Evolutionary conservation across 495 filamentous ascomycete species (phyloP).

Genomic region (Penicillium simplicissimum): DNA sequence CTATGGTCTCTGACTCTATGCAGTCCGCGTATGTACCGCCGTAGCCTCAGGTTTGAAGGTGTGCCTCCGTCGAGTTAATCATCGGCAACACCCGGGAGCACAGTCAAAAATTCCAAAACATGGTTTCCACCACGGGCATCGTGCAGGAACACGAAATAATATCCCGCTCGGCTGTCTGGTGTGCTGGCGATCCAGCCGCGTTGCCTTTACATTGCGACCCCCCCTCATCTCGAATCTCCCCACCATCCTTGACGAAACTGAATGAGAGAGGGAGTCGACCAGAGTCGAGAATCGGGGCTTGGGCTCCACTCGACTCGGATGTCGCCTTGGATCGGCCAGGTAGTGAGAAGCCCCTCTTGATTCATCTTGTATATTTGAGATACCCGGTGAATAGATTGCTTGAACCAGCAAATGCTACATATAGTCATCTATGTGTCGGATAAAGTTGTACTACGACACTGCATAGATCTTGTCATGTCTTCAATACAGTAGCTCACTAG

Average conservation of each 20-base stretch:
- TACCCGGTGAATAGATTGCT: conserved; percentile 1
- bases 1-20: too few relatives aligned
- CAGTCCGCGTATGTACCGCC: too few relatives aligned
- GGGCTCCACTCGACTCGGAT: conserved; percentile 1
- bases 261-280: background rate
- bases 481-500: background rate
- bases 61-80: background rate
- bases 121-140: conserved; percentile 15
- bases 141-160: background rate
- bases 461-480: background rate
- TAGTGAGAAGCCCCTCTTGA: too few relatives aligned
- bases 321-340: background rate
- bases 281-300: conserved; percentile 1
- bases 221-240: conserved; percentile 2
- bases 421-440: too few relatives aligned
- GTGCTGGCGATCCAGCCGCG: background rate
- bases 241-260: conserved; percentile 5
- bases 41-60: background rate
- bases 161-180: background rate
- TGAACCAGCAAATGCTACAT: background rate
- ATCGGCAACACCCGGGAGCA: conserved; percentile 22
- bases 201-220: background rate
- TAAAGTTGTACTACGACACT: background rate
- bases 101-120: conserved; percentile 10
- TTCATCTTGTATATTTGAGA: too few relatives aligned